Evolutionary conservation across 306 rosid species (phyloP), one percentile per base, ranked within the genome.

Genomic region (Rosa rugosa): DNA sequence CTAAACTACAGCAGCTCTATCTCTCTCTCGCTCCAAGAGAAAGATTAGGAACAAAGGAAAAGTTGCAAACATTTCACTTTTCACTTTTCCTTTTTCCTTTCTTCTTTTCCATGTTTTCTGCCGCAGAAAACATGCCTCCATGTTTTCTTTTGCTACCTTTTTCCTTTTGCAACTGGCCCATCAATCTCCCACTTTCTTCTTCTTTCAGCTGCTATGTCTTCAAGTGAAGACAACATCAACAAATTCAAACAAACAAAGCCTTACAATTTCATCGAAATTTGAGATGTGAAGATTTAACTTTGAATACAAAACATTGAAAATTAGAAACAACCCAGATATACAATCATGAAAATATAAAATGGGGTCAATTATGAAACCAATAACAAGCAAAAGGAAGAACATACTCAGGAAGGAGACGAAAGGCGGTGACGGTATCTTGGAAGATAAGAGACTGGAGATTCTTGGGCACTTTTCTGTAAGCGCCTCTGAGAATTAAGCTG

Each of bases 341-440:
- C 10, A 73, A 56, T 62, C 40, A 49, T 47, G 23, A 47, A 63
- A 38, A 40, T 20, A 76, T 25, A 50, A 63, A 17, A 9, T 70
- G 67, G 60, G 65, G 8, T 11, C 4, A 6, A 23, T 56, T 27
- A 63, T 23, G 38, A 72, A 76, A 75, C 11, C 40, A 69, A 41
- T 11, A 57, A 0, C 4, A 31, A 62, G 23, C 27, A 27, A 5
- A 31, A 71, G n/a, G 4, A 45, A 64, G 16, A 18, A 73, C 87
- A 57, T 83, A 94, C 98, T 88, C 69, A 6, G 97, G 97, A 69
- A 94, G 90, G 62, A 91, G 91, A 85, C 87, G 95, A 80, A 94
- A 92, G 84, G 99, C 97, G 17, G 89, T 45, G 86, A 89, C 89
- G 70, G 84, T 79, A 75, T 94, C 95, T 68, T 94, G 87, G 80